Conservation (phyloP, 495 filamentous ascomycete species). For the Thermochaetoides thermophila region DNA sequence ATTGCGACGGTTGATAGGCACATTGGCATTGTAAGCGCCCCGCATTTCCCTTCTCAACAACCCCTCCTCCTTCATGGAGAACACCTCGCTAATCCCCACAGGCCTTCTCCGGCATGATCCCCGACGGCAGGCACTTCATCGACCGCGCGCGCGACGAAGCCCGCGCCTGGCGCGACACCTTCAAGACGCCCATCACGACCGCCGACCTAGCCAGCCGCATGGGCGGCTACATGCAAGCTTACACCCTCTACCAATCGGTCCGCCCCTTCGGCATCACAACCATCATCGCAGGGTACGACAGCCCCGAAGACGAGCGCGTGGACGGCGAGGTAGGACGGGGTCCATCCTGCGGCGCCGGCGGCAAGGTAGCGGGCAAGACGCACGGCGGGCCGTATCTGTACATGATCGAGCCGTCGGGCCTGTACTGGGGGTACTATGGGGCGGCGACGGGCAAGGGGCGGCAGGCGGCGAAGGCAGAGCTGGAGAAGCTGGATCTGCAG, state of each 20-base stretch:
- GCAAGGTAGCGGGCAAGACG: slow-evolving; percentile 57
- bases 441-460: slow-evolving; percentile 92
- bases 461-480: slow-evolving; percentile 90
- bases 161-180: slow-evolving; percentile 67
- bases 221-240: slow-evolving; percentile 90
- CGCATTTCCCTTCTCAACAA: not conserved
- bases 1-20: slow-evolving; percentile 91
- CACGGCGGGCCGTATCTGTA: slow-evolving; percentile 84
- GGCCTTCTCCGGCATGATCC: slow-evolving; percentile 87
- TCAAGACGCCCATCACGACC: slow-evolving; percentile 83
- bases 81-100: too few relatives aligned
- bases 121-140: slow-evolving; percentile 90
- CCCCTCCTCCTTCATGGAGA: too few relatives aligned
- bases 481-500: slow-evolving; percentile 90
- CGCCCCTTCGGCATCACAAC: slow-evolving; percentile 92
- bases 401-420: slow-evolving; percentile 95
- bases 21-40: slow-evolving; percentile 65
- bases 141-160: slow-evolving; percentile 90
- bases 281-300: slow-evolving; percentile 89
- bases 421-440: slow-evolving; percentile 98
- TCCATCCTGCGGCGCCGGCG: slow-evolving; percentile 61
- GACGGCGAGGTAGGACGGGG: slow-evolving; percentile 79
- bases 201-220: slow-evolving; percentile 77
- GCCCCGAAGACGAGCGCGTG: slow-evolving; percentile 59
- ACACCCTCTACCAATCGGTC: slow-evolving; percentile 91